phyloP scores from a whole-genome alignment of 2,329 filamentous ascomycete genomes.

The Fusarium sp. region DNA sequence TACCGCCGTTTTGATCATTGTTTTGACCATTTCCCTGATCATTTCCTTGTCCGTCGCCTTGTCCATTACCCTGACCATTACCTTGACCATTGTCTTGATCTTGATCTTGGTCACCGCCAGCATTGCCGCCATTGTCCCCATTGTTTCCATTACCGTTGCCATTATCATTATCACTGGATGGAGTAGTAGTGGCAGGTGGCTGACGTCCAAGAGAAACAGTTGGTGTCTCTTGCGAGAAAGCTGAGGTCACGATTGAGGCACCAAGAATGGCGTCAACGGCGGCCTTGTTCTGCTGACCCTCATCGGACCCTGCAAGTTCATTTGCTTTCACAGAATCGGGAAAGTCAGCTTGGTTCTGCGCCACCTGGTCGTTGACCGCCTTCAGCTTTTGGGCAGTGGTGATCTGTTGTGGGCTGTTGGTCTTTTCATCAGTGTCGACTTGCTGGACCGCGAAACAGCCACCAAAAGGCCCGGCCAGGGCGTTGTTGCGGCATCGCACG shows the following conservation, averaged over 20 bases:
- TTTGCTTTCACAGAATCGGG: slow-evolving; percentile 59
- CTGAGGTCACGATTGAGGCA: slow-evolving; percentile 48
- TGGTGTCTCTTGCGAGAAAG: slow-evolving; percentile 55
- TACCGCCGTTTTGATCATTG: background rate
- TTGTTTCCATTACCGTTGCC: slow-evolving; percentile 25
- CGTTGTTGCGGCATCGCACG: slow-evolving; percentile 72
- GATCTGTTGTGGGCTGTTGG: slow-evolving; percentile 63
- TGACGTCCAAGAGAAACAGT: slow-evolving; percentile 41
- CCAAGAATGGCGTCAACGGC: slow-evolving; percentile 58
- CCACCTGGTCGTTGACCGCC: slow-evolving; percentile 63
- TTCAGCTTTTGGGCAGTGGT: slow-evolving; percentile 62
- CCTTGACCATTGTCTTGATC: background rate
- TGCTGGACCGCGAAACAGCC: slow-evolving; percentile 73
- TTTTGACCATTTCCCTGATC: background rate
- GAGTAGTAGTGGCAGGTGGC: slow-evolving; percentile 11
- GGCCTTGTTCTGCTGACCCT: slow-evolving; percentile 52
- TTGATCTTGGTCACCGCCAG: slow-evolving; percentile 1
- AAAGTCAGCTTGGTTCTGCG: slow-evolving; percentile 67
- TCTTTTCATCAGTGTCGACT: slow-evolving; percentile 58
- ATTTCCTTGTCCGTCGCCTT: background rate
- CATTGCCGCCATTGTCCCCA: slow-evolving; percentile 3
- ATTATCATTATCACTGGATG: slow-evolving; percentile 9
- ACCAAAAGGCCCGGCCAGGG: slow-evolving; percentile 69
- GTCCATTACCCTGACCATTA: background rate
- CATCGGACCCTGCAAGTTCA: slow-evolving; percentile 55